phyloP scores from a whole-genome alignment of 441 rosid genomes.

The Populus hybrid region DNA sequence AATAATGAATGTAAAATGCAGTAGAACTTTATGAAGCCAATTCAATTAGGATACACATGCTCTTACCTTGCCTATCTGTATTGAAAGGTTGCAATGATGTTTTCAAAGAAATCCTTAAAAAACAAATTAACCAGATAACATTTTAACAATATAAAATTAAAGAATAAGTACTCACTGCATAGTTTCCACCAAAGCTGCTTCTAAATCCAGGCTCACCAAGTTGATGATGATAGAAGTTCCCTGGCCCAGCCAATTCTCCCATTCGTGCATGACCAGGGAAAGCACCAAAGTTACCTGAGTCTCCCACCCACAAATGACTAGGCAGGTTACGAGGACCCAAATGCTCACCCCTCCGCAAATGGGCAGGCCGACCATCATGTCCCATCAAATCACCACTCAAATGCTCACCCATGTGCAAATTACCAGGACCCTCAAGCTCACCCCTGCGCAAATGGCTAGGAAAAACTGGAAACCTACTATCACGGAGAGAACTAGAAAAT shows the following conservation, averaged over 20 bases:
- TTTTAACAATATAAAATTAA: not conserved
- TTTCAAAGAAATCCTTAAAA: not conserved
- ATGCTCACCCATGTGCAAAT: conserved; percentile 37
- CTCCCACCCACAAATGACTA: conserved; percentile 37
- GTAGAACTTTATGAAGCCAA: not conserved
- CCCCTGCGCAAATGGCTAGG: conserved; percentile 43
- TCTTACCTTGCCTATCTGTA: not conserved
- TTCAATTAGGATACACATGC: not conserved
- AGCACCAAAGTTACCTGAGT: conserved; percentile 41
- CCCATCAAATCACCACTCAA: conserved; percentile 36
- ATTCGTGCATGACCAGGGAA: conserved; percentile 40
- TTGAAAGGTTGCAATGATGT: not conserved
- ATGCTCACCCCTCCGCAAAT: conserved; percentile 49
- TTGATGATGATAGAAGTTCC: conserved; percentile 32
- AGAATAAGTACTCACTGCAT: conserved; percentile 34
- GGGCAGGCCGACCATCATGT: conserved; percentile 42
- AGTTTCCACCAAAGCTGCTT: conserved; percentile 47
- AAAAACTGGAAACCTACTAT: conserved; percentile 39
- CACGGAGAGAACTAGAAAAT: conserved; percentile 31
- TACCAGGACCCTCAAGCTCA: conserved; percentile 56
- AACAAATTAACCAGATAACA: not conserved
- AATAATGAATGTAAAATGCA: not conserved
- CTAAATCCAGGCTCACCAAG: conserved; percentile 68
- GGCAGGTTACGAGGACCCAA: conserved; percentile 43
- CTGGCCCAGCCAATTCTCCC: conserved; percentile 41